A percentile compares a stretch with the other conserved stretches of the same genome.
phyloP scores from a whole-genome alignment of 202 grass and related monocot genomes.

The Bolboschoenoplectus hybrid region DNA sequence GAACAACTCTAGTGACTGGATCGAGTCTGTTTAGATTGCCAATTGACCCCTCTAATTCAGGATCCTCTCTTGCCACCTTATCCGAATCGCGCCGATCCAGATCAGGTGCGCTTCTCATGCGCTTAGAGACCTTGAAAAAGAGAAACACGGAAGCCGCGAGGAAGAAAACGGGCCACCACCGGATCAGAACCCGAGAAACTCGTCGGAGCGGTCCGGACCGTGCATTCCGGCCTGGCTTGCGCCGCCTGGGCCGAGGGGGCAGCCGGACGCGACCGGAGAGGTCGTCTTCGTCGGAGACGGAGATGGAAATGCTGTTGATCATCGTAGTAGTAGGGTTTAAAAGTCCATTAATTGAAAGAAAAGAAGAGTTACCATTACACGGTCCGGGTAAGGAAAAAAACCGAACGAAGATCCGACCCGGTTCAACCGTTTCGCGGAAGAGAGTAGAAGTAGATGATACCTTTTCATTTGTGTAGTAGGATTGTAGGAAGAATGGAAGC shows the following conservation, averaged over 20 bases:
- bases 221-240: slow-evolving; percentile 27
- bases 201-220: slow-evolving; percentile 50
- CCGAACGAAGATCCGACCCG: not conserved
- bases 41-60: slow-evolving; percentile 33
- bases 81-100: not conserved
- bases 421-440: slow-evolving; percentile 2
- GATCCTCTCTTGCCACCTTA: not conserved
- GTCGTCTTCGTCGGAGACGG: slow-evolving; percentile 83
- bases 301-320: slow-evolving; percentile 75
- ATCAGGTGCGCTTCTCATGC: slow-evolving; percentile 17
- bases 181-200: slow-evolving; percentile 38
- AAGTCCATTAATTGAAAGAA: slow-evolving; percentile 30
- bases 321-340: slow-evolving; percentile 54
- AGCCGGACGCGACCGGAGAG: slow-evolving; percentile 58
- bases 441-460: not conserved
- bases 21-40: slow-evolving; percentile 54
- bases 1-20: slow-evolving; percentile 49
- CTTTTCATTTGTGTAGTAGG: not conserved
- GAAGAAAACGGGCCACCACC: slow-evolving; percentile 62
- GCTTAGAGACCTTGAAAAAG: slow-evolving; percentile 55
- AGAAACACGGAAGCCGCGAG: slow-evolving; percentile 59
- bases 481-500: not conserved
- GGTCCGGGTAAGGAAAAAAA: slow-evolving; percentile 24
- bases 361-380: not conserved
- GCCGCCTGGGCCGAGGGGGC: slow-evolving; percentile 56